Evolutionary conservation across 148 eudicot genomes (phyloP), one percentile per base, ranked within the genome.

Genomic region (Rheum nobile): DNA sequence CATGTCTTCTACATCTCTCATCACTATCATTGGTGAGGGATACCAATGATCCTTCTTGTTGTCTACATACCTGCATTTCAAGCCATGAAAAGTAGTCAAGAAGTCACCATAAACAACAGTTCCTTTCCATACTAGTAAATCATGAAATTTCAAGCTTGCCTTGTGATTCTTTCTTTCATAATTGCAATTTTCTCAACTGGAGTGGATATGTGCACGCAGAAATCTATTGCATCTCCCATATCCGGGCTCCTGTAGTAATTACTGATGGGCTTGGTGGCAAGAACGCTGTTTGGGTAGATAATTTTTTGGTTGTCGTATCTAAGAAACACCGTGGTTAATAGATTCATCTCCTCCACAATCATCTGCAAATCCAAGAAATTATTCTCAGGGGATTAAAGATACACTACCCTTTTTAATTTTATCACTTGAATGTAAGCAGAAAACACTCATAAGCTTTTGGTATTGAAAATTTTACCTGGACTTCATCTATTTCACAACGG

Each of bases 331-430:
- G 95, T 91, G 7, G 95, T 89, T 75, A 91, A 71, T 77, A 89
- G 83, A 75, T 89, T 89, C 95, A 89, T 89, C 78, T 91, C 97
- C 84, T 89, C 97, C 42, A 91, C 97, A 31, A 91, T 81, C 97
- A 91, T 85, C 97, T 91, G 82, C 22, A 43, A n/a, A 71, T 65
- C 41, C 21, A 32, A 17, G 11, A 22, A 55, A 19, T n/a, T n/a
- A 19, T 19, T 0, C 1, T 10, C 48, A 9, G 48, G 0, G 8
- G n/a, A n/a, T n/a, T n/a, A n/a, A n/a, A n/a, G n/a, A n/a, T n/a
- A 16, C 2, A 44, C 48, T 41, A 41, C 43, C 43, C 43, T 41
- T 41, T 43, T 10, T 50, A n/a, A 8, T 5, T 21, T n/a, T n/a
- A 50, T 6, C 22, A 50, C 8, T 50, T 19, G 9, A 50, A 8